These are phyloP conservation scores for Sextonia rubra DNA, from an alignment of 164 flowering plant species.

Conservation along the genomic window DNA sequence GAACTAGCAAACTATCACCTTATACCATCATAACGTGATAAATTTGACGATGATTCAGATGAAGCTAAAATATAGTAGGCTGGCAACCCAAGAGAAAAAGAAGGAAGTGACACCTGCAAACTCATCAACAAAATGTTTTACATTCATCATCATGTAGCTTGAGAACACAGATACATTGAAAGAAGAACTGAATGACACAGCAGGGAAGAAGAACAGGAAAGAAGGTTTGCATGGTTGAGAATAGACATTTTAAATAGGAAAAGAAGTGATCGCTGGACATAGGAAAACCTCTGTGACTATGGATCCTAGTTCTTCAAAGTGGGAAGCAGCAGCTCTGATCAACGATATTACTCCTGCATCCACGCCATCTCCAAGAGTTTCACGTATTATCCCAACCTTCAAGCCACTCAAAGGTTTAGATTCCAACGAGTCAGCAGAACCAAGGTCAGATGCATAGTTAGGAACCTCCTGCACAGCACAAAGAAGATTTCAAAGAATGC, in stretches of 20 bases:
- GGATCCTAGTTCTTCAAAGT: constrained; percentile 83
- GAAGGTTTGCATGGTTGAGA: not conserved
- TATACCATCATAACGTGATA: constrained; percentile 95
- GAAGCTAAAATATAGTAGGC: constrained; percentile 93
- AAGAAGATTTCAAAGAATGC: not conserved
- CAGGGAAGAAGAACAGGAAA: not conserved
- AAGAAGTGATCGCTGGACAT: not conserved
- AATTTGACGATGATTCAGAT: constrained; percentile 89
- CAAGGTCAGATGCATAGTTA: constrained; percentile 53
- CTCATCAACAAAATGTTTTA: constrained; percentile 8
- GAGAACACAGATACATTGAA: not conserved
- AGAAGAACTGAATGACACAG: not conserved
- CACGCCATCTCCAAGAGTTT: constrained; percentile 85
- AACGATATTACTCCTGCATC: constrained; percentile 58
- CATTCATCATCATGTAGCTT: not conserved
- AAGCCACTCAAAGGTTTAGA: constrained; percentile 83
- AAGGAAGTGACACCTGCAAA: constrained; percentile 81
- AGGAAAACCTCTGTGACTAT: constrained; percentile 61
- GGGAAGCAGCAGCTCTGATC: constrained; percentile 66
- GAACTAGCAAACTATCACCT: constrained; percentile 44
- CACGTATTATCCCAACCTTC: constrained; percentile 77
- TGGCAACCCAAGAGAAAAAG: constrained; percentile 96
- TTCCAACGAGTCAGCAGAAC: constrained; percentile 32
- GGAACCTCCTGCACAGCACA: constrained; percentile 70
- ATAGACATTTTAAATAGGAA: not conserved